These are phyloP conservation scores for Niveomyces coronatus DNA, from an alignment of 2,329 filamentous ascomycete genomes.

Conservation along the genomic window DNA sequence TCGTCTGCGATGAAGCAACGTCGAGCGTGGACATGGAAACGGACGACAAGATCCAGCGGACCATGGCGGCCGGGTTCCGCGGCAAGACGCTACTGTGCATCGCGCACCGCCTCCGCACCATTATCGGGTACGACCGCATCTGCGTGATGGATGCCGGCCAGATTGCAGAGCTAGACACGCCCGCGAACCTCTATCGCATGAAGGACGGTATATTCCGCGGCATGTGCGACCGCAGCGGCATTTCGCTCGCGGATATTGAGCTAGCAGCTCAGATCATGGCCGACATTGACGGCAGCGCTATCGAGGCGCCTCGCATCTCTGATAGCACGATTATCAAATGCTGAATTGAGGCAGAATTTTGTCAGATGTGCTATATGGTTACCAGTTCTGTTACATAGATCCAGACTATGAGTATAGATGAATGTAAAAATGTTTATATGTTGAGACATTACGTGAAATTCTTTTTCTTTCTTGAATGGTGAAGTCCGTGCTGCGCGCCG, in stretches of 20 bases:
- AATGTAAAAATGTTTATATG: too few species aligned
- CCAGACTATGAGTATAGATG: too few species aligned
- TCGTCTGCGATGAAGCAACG: conserved; percentile 94
- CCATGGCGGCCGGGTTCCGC: conserved; percentile 74
- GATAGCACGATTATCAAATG: too few species aligned
- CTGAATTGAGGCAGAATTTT: too few species aligned
- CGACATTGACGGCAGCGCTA: conserved; percentile 3
- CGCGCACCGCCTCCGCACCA: conserved; percentile 83
- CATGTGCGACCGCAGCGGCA: conserved; percentile 85
- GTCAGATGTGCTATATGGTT: too few species aligned
- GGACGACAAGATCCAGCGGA: conserved; percentile 86
- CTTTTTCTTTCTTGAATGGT: too few species aligned
- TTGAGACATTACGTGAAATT: too few species aligned
- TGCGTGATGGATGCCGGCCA: conserved; percentile 88
- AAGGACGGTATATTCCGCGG: conserved; percentile 69
- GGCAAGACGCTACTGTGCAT: conserved; percentile 88
- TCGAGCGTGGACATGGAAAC: conserved; percentile 92
- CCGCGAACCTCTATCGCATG: conserved; percentile 58
- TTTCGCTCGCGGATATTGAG: conserved; percentile 47
- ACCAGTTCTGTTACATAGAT: too few species aligned
- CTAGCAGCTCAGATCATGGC: conserved; percentile 24
- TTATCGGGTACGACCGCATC: conserved; percentile 89
- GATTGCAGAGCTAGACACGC: conserved; percentile 80
- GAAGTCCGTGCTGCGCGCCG: too few species aligned
- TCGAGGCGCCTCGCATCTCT: conserved; percentile 1